These are phyloP conservation scores for Vigna angularis DNA, from an alignment of 306 rosid species.

Conservation along the genomic window DNA sequence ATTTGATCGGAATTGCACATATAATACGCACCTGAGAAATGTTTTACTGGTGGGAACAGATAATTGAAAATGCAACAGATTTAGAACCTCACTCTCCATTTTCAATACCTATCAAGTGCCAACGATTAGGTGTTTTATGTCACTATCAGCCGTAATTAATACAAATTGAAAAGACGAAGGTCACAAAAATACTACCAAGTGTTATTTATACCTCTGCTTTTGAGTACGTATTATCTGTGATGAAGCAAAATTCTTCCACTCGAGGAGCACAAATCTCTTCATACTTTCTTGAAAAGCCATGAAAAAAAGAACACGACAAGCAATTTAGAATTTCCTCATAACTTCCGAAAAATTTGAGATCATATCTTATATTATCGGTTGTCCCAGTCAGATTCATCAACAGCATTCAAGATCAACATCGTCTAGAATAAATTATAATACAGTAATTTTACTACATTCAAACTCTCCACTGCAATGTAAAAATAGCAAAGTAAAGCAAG, in stretches of 20 bases:
- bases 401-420: slow-evolving; percentile 18
- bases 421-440: not conserved
- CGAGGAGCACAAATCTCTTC: slow-evolving; percentile 88
- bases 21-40: slow-evolving; percentile 73
- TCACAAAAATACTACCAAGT: slow-evolving; percentile 34
- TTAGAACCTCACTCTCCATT: slow-evolving; percentile 80
- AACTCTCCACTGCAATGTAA: not conserved
- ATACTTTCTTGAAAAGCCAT: slow-evolving; percentile 68
- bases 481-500: not conserved
- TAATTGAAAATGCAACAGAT: slow-evolving; percentile 71
- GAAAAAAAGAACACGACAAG: slow-evolving; percentile 34
- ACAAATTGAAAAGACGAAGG: slow-evolving; percentile 14
- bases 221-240: slow-evolving; percentile 84
- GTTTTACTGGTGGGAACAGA: slow-evolving; percentile 86
- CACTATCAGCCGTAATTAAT: slow-evolving; percentile 8
- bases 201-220: slow-evolving; percentile 73
- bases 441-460: not conserved
- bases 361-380: not conserved
- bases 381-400: not conserved
- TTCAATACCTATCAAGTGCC: slow-evolving; percentile 64
- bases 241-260: slow-evolving; percentile 83
- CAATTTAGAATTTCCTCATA: slow-evolving; percentile 31
- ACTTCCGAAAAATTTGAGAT: slow-evolving; percentile 8
- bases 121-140: slow-evolving; percentile 21
- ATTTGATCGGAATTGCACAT: not conserved